Conservation (phyloP, 2,329 filamentous ascomycete species). For the Colletotrichum musicola region DNA sequence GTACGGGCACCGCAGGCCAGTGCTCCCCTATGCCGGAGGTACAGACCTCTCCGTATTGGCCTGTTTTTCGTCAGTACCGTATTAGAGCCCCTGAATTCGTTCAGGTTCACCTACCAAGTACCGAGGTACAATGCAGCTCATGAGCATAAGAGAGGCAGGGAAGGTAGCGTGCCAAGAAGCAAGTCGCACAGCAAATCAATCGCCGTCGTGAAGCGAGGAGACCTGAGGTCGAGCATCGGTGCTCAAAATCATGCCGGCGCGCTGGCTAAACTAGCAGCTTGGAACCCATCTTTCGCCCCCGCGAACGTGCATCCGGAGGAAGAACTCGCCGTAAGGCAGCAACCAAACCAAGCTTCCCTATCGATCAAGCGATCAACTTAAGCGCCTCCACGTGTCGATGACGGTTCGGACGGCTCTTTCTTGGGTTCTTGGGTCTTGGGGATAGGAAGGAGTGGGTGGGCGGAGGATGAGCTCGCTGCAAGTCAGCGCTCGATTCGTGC, state of each 20-base stretch:
- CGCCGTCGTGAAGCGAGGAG: constrained; percentile 13
- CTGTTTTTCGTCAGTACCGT: too few species aligned
- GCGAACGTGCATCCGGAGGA: constrained; percentile 13
- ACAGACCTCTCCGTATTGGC: too few species aligned
- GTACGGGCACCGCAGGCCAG: too few species aligned
- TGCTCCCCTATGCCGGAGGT: too few species aligned
- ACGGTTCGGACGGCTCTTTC: constrained; percentile 13
- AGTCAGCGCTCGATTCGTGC: constrained; percentile 17
- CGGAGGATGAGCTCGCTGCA: constrained; percentile 20
- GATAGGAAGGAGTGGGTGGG: background rate
- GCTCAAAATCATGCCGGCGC: background rate
- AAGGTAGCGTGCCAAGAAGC: constrained; percentile 9
- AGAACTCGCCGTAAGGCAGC: background rate
- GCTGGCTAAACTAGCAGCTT: too few species aligned
- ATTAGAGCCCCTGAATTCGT: too few species aligned
- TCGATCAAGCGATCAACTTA: constrained; percentile 35
- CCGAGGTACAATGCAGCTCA: background rate
- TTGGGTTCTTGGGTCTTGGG: too few species aligned
- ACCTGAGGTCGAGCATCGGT: constrained; percentile 8
- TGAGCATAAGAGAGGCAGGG: background rate
- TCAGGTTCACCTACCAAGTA: too few species aligned
- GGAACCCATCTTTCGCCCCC: background rate
- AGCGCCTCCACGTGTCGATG: constrained; percentile 35
- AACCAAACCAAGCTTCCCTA: constrained; percentile 3
- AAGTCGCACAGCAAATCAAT: constrained; percentile 26